Evolutionary conservation across 2,329 filamentous ascomycete species (phyloP).

Genomic region (Epichloe sp.): DNA sequence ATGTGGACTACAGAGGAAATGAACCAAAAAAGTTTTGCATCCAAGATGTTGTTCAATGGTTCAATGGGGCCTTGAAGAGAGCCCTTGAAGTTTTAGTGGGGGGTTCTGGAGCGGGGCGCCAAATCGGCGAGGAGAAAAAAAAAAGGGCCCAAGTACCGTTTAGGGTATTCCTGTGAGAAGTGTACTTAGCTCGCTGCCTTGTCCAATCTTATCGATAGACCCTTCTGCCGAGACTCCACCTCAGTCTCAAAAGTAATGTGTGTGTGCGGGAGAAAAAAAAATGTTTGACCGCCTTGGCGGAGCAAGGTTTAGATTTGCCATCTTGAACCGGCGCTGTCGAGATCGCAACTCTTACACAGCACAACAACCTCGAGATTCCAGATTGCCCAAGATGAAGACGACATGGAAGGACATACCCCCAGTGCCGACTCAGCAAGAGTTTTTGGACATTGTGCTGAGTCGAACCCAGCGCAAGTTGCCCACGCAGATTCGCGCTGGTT

Average conservation of each 20-base stretch:
- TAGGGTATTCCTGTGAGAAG: background rate
- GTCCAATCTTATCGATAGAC: slow-evolving; percentile 14
- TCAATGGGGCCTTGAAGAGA: background rate
- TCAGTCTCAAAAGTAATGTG: slow-evolving; percentile 7
- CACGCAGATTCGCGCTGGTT: slow-evolving; percentile 89
- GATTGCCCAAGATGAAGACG: slow-evolving; percentile 39
- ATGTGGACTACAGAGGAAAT: background rate
- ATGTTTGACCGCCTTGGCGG: slow-evolving; percentile 17
- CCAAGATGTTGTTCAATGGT: background rate
- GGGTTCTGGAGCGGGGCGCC: slow-evolving; percentile 1
- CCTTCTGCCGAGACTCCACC: slow-evolving; percentile 10
- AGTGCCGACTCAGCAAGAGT: slow-evolving; percentile 86
- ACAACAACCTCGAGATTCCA: slow-evolving; percentile 1
- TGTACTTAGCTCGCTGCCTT: background rate
- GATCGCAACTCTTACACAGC: slow-evolving; percentile 4
- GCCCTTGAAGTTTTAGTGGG: slow-evolving; percentile 6
- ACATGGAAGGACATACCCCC: slow-evolving; percentile 70
- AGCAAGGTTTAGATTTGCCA: slow-evolving; percentile 8
- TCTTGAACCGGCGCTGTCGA: slow-evolving; percentile 8
- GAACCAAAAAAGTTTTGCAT: background rate
- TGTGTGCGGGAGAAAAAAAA: slow-evolving; percentile 19
- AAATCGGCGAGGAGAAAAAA: too few relatives aligned
- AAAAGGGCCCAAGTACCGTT: background rate
- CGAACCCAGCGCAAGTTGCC: slow-evolving; percentile 85
- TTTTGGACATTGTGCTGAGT: slow-evolving; percentile 92